Evolutionary conservation across 352 stramenopile species (phyloP), one percentile per base, ranked within the genome.

Genomic region (Phytophthora tubulina): DNA sequence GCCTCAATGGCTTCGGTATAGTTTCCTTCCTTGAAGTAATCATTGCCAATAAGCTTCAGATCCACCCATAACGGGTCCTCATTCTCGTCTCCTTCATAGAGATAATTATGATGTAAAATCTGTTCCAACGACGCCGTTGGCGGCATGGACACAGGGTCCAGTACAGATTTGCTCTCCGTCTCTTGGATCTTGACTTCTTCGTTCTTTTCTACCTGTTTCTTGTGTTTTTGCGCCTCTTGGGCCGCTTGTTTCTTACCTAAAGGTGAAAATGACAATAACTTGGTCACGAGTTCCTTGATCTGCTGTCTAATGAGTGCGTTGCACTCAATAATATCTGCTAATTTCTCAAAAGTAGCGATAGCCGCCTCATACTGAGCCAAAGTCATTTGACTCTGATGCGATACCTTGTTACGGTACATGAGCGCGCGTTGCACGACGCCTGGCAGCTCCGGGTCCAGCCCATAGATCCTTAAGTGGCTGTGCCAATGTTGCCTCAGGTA

Each of bases 401-500:
- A 56, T 33, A 84, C 73, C 58, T 81, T 76, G 63, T 84, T 84
- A 27, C 76, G 57, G 51, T 72, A 77, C 53, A 72, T 27, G 3
- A 84, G 61, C 10, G 76, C 73, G 9, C 66, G 58, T 48, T 79
- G 69, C 30, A 84, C 76, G 10, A 84, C 30, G 15, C 52, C 49
- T 10, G 67, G 77, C 5, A 84, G 64, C 60, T 78, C 55, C 13
- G 66, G 42, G 44, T 79, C 55, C 21, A 72, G 48, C 2, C 59
- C 70, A 41, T 63, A 69, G 62, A 60, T 75, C 11, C 70, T 63
- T 38, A 83, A 57, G 53, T 86, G 76, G 39, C 76, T 76, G 39
- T 80, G 69, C 79, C 79, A 86, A 51, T 82, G 67, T 15, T 75
- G 66, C 21, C 74, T 50, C 33, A 86, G 50, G 46, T 73, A 82